Evolutionary conservation across 371 early-diverging fungal species (phyloP).

Genomic region (Rhizopus arrhizus): DNA sequence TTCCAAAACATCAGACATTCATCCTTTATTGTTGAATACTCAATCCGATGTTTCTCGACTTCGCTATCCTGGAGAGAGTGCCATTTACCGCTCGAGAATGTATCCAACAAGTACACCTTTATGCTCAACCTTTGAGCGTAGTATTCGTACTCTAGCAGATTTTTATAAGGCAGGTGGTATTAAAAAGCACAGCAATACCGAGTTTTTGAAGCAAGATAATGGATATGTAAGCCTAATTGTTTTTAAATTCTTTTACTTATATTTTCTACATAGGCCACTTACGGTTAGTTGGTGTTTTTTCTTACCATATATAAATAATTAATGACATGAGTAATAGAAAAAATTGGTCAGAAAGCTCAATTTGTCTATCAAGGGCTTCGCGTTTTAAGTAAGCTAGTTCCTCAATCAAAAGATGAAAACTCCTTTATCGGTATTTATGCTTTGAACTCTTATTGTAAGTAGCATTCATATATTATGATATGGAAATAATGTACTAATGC

Average conservation of each 20-base stretch:
- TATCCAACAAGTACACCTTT: slow-evolving; percentile 64
- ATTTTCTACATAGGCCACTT: slow-evolving; percentile 26
- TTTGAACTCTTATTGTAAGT: slow-evolving; percentile 50
- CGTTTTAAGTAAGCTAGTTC: slow-evolving; percentile 35
- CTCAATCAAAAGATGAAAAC: slow-evolving; percentile 44
- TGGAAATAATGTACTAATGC: background rate
- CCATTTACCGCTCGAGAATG: slow-evolving; percentile 71
- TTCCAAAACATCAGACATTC: slow-evolving; percentile 73
- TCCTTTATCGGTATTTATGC: slow-evolving; percentile 60
- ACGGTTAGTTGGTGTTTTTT: slow-evolving; percentile 24
- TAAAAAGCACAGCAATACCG: slow-evolving; percentile 35
- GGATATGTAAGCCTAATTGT: slow-evolving; percentile 34
- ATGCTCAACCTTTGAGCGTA: slow-evolving; percentile 43
- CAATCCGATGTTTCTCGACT: slow-evolving; percentile 68
- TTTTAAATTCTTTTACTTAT: slow-evolving; percentile 1
- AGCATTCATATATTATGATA: background rate
- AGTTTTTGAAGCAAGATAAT: slow-evolving; percentile 26
- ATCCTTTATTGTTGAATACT: slow-evolving; percentile 73
- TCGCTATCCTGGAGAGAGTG: slow-evolving; percentile 70
- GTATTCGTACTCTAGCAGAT: slow-evolving; percentile 56
- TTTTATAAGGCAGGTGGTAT: slow-evolving; percentile 50
- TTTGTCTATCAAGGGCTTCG: slow-evolving; percentile 35
- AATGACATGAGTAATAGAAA: slow-evolving; percentile 16
- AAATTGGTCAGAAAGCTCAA: slow-evolving; percentile 23
- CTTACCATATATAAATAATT: background rate